phyloP scores from a whole-genome alignment of 352 stramenopile genomes.

The Globisporangium cystogenes region DNA sequence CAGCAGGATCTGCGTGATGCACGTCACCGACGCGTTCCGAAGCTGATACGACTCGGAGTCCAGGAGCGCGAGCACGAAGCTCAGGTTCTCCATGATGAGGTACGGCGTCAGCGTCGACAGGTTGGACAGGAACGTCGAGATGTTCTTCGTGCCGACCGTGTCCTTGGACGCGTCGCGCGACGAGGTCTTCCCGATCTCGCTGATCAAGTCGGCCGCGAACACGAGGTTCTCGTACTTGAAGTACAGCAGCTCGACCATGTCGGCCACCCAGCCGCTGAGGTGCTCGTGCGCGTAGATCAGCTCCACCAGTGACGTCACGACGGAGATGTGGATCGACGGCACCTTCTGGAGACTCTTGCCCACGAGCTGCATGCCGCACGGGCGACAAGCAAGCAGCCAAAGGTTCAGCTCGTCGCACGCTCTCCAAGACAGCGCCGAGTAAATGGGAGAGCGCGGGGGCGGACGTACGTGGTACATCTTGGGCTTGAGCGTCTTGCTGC shows the following conservation, averaged over 20 bases:
- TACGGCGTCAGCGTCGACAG: conserved; percentile 57
- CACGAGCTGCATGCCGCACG: conserved; percentile 56
- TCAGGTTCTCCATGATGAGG: conserved; percentile 71
- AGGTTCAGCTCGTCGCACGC: no score
- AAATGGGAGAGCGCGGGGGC: no score
- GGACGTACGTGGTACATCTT: conserved; percentile 60
- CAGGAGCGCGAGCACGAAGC: conserved; percentile 66
- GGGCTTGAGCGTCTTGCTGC: conserved; percentile 50
- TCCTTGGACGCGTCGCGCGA: conserved; percentile 67
- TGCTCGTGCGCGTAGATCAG: conserved; percentile 73
- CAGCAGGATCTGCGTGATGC: conserved; percentile 65
- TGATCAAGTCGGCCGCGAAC: conserved; percentile 70
- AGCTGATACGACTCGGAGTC: conserved; percentile 77
- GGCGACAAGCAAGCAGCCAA: no score
- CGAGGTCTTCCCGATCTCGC: conserved; percentile 71
- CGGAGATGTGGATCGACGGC: conserved; percentile 60
- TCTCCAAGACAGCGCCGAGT: neutral
- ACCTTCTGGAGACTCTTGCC: conserved; percentile 51
- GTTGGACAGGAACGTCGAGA: conserved; percentile 62
- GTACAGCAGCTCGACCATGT: conserved; percentile 59
- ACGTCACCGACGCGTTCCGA: conserved; percentile 69
- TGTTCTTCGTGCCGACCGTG: conserved; percentile 63
- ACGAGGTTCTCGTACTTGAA: conserved; percentile 54
- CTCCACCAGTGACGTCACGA: conserved; percentile 67
- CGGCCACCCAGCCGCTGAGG: conserved; percentile 43